phyloP scores from a whole-genome alignment of 192 early-diverging fungal species.

The Backusella australiensis region DNA sequence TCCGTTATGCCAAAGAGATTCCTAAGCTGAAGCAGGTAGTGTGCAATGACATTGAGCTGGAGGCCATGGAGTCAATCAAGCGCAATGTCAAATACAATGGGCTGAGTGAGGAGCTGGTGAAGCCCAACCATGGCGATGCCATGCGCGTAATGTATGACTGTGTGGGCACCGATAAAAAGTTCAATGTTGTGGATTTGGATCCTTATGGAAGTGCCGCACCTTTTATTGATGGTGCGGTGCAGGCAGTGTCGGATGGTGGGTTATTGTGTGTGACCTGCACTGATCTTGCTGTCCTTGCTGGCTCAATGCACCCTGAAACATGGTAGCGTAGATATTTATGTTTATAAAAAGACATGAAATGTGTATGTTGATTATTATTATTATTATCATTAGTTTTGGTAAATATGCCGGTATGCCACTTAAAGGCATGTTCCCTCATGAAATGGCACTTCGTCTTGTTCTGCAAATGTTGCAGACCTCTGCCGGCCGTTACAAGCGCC shows the following conservation, averaged over 20 bases:
- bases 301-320: slow-evolving; percentile 82
- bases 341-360: not conserved
- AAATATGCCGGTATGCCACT: slow-evolving; percentile 94
- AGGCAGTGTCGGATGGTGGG: slow-evolving; percentile 81
- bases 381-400: slow-evolving; percentile 59
- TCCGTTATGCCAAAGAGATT: slow-evolving; percentile 97
- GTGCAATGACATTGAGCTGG: slow-evolving; percentile 88
- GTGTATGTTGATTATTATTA: not conserved
- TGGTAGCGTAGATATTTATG: slow-evolving; percentile 40
- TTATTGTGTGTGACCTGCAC: slow-evolving; percentile 98
- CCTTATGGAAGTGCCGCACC: slow-evolving; percentile 96
- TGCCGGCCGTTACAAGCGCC: slow-evolving; percentile 79
- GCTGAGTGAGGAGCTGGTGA: slow-evolving; percentile 68
- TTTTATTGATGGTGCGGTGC: slow-evolving; percentile 93
- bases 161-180: slow-evolving; percentile 52
- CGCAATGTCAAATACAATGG: slow-evolving; percentile 85
- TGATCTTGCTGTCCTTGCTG: slow-evolving; percentile 92
- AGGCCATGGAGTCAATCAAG: slow-evolving; percentile 87
- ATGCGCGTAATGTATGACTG: slow-evolving; percentile 75
- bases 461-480: slow-evolving; percentile 80
- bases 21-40: slow-evolving; percentile 74
- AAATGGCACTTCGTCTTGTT: slow-evolving; percentile 90
- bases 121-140: slow-evolving; percentile 84
- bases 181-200: slow-evolving; percentile 92
- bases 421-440: slow-evolving; percentile 88